phyloP scores from a whole-genome alignment of 2,329 filamentous ascomycete genomes.

The Ceratocystis alfenasii region DNA sequence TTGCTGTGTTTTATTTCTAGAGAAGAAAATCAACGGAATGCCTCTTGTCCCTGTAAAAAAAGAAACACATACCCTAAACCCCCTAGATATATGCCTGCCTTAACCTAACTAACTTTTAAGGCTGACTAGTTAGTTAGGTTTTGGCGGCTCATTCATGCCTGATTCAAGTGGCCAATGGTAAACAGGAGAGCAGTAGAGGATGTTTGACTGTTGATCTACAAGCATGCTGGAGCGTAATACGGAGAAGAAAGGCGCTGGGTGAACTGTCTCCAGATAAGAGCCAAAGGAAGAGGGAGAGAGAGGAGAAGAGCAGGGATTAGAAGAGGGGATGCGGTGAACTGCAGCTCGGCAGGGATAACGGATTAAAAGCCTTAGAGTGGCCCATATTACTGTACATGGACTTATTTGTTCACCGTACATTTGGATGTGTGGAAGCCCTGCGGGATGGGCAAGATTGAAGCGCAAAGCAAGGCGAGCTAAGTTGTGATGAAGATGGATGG shows the following conservation, averaged over 20 bases:
- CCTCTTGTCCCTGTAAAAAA: neutral
- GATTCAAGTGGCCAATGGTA: neutral
- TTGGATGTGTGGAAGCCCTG: neutral
- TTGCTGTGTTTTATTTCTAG: slow-evolving; percentile 9
- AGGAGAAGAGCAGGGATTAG: neutral
- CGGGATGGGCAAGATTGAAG: neutral
- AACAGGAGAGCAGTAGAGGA: neutral
- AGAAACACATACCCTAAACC: neutral
- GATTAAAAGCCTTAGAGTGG: neutral
- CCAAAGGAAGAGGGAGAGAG: neutral
- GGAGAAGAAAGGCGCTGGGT: neutral
- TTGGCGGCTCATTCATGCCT: neutral
- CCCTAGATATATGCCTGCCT: neutral
- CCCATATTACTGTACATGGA: neutral
- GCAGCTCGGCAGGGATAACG: neutral
- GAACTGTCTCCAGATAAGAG: neutral
- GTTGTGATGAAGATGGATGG: neutral
- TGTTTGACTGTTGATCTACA: neutral
- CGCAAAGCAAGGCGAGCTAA: neutral
- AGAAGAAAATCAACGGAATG: slow-evolving; percentile 7
- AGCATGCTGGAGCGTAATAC: neutral
- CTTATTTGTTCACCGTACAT: neutral
- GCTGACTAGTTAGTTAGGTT: neutral
- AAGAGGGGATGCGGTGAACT: neutral
- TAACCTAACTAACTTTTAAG: neutral